phyloP scores from a whole-genome alignment of 805 yeast species.

The Saturnispora mendoncae region DNA sequence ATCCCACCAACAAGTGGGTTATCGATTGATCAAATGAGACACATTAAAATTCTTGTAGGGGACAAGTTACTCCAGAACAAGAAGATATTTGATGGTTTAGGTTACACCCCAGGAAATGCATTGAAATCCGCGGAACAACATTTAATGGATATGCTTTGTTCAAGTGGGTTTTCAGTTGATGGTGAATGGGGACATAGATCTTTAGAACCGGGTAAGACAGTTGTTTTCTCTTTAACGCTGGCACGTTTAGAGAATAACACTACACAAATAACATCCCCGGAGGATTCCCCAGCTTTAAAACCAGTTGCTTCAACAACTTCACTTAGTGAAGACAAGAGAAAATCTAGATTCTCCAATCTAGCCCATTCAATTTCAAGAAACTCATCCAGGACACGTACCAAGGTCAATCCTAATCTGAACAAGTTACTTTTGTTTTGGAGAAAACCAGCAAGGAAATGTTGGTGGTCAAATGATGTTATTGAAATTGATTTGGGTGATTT shows the following conservation, averaged over 20 bases:
- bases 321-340: constrained; percentile 14
- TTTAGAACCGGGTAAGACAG: constrained; percentile 81
- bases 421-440: constrained; percentile 90
- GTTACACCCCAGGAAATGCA: constrained; percentile 43
- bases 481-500: constrained; percentile 33
- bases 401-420: constrained; percentile 30
- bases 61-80: constrained; percentile 46
- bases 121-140: constrained; percentile 92
- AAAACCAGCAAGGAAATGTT: constrained; percentile 96
- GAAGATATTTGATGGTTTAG: constrained; percentile 74
- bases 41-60: constrained; percentile 68
- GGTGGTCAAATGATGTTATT: constrained; percentile 77
- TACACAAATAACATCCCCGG: constrained; percentile 14
- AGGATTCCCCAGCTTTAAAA: constrained; percentile 27
- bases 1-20: constrained; percentile 64
- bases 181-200: constrained; percentile 85
- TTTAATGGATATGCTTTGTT: constrained; percentile 85
- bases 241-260: constrained; percentile 40
- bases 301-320: constrained; percentile 20
- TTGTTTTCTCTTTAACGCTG: constrained; percentile 74
- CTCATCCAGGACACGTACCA: constrained; percentile 27
- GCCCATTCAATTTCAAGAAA: constrained; percentile 49
- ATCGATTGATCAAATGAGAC: constrained; percentile 49
- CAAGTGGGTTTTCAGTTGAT: constrained; percentile 64
- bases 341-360: constrained; percentile 46